A percentile compares a stretch with the other conserved stretches of the same genome.
phyloP scores from a whole-genome alignment of 345 rosid species.

The Excoecaria agallocha region DNA sequence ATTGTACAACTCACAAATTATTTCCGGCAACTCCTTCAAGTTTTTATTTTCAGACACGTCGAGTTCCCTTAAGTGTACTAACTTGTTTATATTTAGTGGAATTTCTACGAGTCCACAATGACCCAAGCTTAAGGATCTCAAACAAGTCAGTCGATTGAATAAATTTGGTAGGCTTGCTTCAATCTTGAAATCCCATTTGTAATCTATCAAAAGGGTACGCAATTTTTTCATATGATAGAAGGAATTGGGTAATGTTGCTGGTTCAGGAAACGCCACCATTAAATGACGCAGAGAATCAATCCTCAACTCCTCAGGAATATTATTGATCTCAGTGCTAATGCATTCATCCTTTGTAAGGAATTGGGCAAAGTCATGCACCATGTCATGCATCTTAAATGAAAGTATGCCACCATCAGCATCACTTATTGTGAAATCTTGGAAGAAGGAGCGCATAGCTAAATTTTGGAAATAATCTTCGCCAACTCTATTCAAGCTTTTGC shows the following conservation, averaged over 20 bases:
- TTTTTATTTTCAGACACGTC: background rate
- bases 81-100: background rate
- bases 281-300: background rate
- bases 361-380: conserved; percentile 1
- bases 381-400: background rate
- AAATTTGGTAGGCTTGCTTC: background rate
- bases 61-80: background rate
- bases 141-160: background rate
- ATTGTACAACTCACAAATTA: background rate
- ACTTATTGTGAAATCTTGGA: background rate
- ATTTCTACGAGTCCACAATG: background rate
- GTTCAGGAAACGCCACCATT: background rate
- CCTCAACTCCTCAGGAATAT: background rate
- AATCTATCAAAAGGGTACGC: background rate
- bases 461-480: background rate
- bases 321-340: background rate
- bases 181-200: background rate
- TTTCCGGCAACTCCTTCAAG: background rate
- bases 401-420: background rate
- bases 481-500: background rate
- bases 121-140: background rate
- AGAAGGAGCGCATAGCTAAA: background rate
- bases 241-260: background rate
- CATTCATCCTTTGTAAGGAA: background rate
- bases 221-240: background rate